Evolutionary conservation across 2,329 filamentous ascomycete species (phyloP), one percentile per base, ranked within the genome.

Genomic region (Fusarium denticulatum): DNA sequence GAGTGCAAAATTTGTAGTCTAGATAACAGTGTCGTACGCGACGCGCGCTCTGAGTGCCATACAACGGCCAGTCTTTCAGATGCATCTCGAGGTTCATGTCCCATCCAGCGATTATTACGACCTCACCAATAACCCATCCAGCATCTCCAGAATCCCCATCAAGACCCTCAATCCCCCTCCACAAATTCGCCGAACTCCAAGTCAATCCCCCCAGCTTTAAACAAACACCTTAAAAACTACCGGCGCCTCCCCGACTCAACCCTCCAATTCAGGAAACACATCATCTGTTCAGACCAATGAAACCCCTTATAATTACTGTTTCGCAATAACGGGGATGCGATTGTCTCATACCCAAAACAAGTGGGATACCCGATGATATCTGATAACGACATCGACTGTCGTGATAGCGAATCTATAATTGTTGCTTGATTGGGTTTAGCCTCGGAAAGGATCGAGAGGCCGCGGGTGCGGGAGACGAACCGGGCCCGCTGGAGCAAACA

Each of bases 311-410:
- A 26, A 18, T 43, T 46, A 1, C 10, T 9, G 43, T 53, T 67
- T 72, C 69, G 69, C 63, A 55, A 72, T 71, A 40, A 28, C 69
- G 57, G 39, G 69, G 69, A 71, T 72, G 22, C 4, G 47, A 72
- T 72, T 65, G 60, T 56, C 32, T 63, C 67, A 72, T 72, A 37
- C 30, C 28, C 28, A 20, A 22, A 50, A 30, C 5, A 24, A 37
- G 58, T 53, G 57, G 63, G 58, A 64, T 59, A 20, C 43, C 55
- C 50, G 50, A 30, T 2, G 40, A 37, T 53, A 60, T n/a, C 42
- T 52, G 61, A 72, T 72, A 72, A 72, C 69, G 67, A 71, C 69
- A 72, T 72, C 43, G 30, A 3, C 8, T 47, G 46, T 56, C 63
- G 13, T 43, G 63, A 72, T 72, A 71, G 49, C 69, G 69, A 71